Base-by-base conservation (phyloP, 768 basidiomycete genomes). In the Pisolithus microcarpus region DNA sequence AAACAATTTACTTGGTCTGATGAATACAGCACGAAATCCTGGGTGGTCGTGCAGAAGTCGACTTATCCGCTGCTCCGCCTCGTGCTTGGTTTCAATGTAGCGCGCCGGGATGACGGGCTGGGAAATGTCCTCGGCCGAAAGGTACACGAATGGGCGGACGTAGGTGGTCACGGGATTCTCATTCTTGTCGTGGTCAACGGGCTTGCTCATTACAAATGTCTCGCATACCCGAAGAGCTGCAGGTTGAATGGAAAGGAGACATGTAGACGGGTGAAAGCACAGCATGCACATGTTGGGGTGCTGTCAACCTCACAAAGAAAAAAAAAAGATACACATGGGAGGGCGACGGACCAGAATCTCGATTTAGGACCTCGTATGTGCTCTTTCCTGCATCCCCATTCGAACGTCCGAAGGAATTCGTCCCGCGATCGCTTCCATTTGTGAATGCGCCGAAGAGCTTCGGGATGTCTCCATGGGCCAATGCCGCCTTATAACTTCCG, bases 1-100 rank as follows among this genome's bases (percentile, higher is more conserved):
- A 49, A 47, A 38, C 42, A 55, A 42, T 43, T 61, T 65, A 97
- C 95, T 90, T 34, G 96, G 95, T 52, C 96, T 78, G 56, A 98
- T 77, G 67, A 87, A 89, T 16, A 95, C 81, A 8, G 80, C 84
- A 51, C 87, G 76, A 62, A 81, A 81, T 36, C 67, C 56, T 18
- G 76, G 61, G 21, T 68, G 67, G 43, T 64, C 64, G 18, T 56
- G 55, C 58, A 82, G 72, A 61, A 85, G 75, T 28, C 71, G 62
- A 42, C 72, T 74, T 52, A 98, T 89, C 30, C 71, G 73, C 34
- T 68, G 61, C 65, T 99, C 96, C 7, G 96, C 92, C 60, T 92
- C 81, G 18, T 94, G 82, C 71, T 99, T 99, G n/a, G 90, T 87
- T 63, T 86, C 77, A 60, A 98, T 91, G 70, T 99, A 99, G 34